Conservation (phyloP, 108 stramenopile species). For the Hondaea fermentalgiana region DNA sequence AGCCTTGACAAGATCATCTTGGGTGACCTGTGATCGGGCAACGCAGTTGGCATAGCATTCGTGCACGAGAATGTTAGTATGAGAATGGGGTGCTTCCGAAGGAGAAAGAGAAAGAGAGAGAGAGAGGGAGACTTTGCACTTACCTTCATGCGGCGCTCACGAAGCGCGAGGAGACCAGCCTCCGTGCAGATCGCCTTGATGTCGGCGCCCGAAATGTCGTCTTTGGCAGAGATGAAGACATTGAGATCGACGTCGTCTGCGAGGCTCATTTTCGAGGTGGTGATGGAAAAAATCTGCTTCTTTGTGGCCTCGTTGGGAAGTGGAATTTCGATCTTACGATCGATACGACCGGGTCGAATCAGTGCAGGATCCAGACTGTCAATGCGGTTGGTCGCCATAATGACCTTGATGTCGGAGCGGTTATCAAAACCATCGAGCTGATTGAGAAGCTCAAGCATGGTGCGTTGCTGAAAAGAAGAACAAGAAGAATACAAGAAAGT, state of each 20-base stretch:
- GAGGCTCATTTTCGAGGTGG: slow-evolving; percentile 83
- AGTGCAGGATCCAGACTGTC: slow-evolving; percentile 95
- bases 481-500: background rate
- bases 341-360: slow-evolving; percentile 96
- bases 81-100: no score
- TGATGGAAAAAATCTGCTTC: slow-evolving; percentile 95
- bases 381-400: slow-evolving; percentile 98
- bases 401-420: slow-evolving; percentile 95
- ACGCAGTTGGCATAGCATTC: no score
- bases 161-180: slow-evolving; percentile 92
- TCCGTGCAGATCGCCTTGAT: slow-evolving; percentile 98
- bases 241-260: slow-evolving; percentile 94
- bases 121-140: slow-evolving; percentile 58
- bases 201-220: slow-evolving; percentile 96
- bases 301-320: slow-evolving; percentile 94
- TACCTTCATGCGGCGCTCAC: slow-evolving; percentile 98
- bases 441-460: slow-evolving; percentile 97
- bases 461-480: slow-evolving; percentile 62
- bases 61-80: no score
- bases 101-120: no score
- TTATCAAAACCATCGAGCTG: slow-evolving; percentile 99
- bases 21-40: background rate
- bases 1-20: slow-evolving; percentile 65
- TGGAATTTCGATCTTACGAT: slow-evolving; percentile 99
- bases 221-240: slow-evolving; percentile 92